Evolutionary conservation across 1,139 yeast genomes (phyloP).

Genomic region (Pichia sp.): DNA sequence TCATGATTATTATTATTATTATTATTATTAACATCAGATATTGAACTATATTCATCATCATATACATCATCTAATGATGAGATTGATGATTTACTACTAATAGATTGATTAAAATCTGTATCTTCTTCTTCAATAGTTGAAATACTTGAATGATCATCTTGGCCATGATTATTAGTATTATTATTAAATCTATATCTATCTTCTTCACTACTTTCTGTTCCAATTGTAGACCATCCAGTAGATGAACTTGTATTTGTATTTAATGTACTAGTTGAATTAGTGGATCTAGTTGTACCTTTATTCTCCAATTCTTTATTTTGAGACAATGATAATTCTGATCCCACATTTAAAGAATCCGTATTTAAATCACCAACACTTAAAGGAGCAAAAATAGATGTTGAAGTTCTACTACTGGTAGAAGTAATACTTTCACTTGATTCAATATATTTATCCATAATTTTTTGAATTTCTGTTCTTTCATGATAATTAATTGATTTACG

Average conservation of each 20-base stretch:
- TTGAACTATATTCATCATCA: slow-evolving; percentile 11
- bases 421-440: slow-evolving; percentile 10
- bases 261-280: background rate
- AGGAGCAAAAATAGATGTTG: background rate
- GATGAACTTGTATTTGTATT: background rate
- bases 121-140: slow-evolving; percentile 16
- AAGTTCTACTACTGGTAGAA: slow-evolving; percentile 1
- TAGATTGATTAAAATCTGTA: slow-evolving; percentile 5
- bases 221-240: slow-evolving; percentile 3
- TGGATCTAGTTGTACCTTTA: no score
- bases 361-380: background rate
- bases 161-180: no score
- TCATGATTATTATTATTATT: no score
- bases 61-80: slow-evolving; percentile 15
- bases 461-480: slow-evolving; percentile 20
- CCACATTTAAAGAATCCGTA: background rate
- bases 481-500: slow-evolving; percentile 7
- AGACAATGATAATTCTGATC: background rate
- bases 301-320: no score
- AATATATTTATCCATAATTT: slow-evolving; percentile 16
- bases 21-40: slow-evolving; percentile 5
- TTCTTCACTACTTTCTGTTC: background rate
- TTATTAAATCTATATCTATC: background rate
- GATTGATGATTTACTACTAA: slow-evolving; percentile 11
- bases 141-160: background rate